A percentile compares a stretch with the other conserved stretches of the same genome.
Conservation (phyloP, 2,329 filamentous ascomycete genomes). For the Xylaria sp. region DNA sequence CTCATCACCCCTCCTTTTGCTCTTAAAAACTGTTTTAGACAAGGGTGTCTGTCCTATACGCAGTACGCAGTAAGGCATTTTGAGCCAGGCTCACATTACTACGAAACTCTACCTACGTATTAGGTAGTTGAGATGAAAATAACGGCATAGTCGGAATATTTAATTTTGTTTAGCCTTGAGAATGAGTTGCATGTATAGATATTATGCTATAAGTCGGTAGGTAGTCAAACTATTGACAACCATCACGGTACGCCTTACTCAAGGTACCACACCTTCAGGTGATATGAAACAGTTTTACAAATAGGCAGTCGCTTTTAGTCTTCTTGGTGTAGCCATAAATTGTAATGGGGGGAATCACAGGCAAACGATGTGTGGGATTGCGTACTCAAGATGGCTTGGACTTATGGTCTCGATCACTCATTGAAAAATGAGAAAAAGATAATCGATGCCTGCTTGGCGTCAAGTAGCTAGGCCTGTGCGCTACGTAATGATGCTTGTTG, state of each 20-base stretch:
- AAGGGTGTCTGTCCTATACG: neutral
- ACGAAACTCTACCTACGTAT: neutral
- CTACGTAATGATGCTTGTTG: constrained; percentile 33
- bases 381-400: constrained; percentile 41
- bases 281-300: constrained; percentile 19
- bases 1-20: constrained; percentile 36
- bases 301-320: constrained; percentile 24
- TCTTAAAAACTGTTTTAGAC: neutral
- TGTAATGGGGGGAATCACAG: neutral
- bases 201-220: neutral
- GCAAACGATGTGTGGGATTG: constrained; percentile 8
- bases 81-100: neutral
- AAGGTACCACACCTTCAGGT: neutral
- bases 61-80: neutral
- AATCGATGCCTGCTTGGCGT: constrained; percentile 49
- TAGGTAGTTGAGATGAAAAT: neutral
- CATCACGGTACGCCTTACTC: neutral
- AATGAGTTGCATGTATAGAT: neutral
- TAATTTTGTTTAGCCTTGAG: neutral
- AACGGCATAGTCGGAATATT: constrained; percentile 6
- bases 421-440: constrained; percentile 33
- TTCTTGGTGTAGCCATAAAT: constrained; percentile 5
- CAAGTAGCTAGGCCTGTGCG: constrained; percentile 28
- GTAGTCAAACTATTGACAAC: neutral
- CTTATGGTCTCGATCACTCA: constrained; percentile 22